Base-by-base conservation (phyloP, 768 basidiomycete species). In the Leccinellum luteum region DNA sequence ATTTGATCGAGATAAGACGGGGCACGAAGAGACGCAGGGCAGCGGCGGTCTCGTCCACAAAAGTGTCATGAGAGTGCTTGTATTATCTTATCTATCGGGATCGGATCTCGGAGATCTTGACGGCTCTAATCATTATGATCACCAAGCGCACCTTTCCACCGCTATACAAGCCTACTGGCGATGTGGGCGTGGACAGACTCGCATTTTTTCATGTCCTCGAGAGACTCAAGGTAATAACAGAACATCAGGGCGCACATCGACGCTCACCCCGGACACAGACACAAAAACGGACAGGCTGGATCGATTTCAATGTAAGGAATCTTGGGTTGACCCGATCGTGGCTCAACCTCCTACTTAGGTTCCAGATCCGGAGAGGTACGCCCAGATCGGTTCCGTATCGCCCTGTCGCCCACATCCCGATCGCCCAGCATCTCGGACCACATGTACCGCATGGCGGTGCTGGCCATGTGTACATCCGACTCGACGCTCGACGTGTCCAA, bases 191-290 rank as follows among this genome's bases (percentile, higher is more conserved):
- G 4, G 94, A 97, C 69, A 82, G 85, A 53, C 83, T 98, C 13
- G 93, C 90, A 0, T 97, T 96, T 69, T 86, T 98, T 54, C 96
- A 98, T 66, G 75, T 96, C 15, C 72, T 98, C 0, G 94, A 96
- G 72, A 78, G 85, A 62, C 76, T 98, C 32, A 98, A 98, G 85
- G 94, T 92, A 56, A 19, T 14, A 15, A n/a, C 23, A 44, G 7
- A 12, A 4, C 32, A 3, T 35, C 41, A 12, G n/a, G 7, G n/a
- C 23, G 3, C 15, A 4, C 23, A 3, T 47, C 17, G n/a, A 2
- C 13, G 1, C 32, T 51, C 38, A 58, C 59, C 54, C 32, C 53
- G 2, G 54, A 13, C 63, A 97, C 63, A 97, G 94, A 25, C 25
- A 25, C 25, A 25, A 25, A 25, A 25, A 25, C 25, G 25, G 25